A percentile compares a stretch with the other conserved stretches of the same genome.
Evolutionary conservation across 176 grass and related monocot genomes (phyloP).

Genomic region (barley (Hordeum vulgare)): DNA sequence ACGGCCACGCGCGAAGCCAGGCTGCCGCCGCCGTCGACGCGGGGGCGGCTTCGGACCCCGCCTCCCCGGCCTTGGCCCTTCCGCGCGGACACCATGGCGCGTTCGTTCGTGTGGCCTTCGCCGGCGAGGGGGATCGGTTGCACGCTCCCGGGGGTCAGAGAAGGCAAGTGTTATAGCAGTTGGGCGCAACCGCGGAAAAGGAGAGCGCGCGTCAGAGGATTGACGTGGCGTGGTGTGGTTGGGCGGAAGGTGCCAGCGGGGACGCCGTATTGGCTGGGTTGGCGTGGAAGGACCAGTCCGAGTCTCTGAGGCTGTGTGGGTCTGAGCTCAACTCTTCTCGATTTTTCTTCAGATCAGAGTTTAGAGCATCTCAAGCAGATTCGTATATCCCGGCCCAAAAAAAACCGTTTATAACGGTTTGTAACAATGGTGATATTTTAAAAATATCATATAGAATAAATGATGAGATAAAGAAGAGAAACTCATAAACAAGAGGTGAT

Average conservation of each 20-base stretch:
- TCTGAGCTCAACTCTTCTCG: not conserved
- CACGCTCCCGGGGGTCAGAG: not conserved
- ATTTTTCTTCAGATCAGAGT: too few relatives aligned
- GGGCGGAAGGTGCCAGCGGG: slow-evolving; percentile 15
- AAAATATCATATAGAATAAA: too few relatives aligned
- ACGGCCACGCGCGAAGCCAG: slow-evolving; percentile 50
- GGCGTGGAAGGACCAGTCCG: slow-evolving; percentile 8
- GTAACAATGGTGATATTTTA: too few relatives aligned
- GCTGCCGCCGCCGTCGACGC: slow-evolving; percentile 15
- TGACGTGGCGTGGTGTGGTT: slow-evolving; percentile 29
- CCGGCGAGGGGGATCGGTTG: not conserved
- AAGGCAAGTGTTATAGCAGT: slow-evolving; percentile 18
- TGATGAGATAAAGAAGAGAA: too few relatives aligned
- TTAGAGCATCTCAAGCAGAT: too few relatives aligned
- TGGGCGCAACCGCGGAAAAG: slow-evolving; percentile 6
- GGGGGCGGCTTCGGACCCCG: not conserved
- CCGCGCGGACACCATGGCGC: slow-evolving; percentile 35
- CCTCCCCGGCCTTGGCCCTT: slow-evolving; percentile 18
- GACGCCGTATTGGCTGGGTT: slow-evolving; percentile 29
- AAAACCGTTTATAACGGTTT: too few relatives aligned
- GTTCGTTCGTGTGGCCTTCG: not conserved
- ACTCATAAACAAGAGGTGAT: too few relatives aligned
- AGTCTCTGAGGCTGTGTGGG: not conserved
- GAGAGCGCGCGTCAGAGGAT: slow-evolving; percentile 22
- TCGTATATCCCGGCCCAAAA: too few relatives aligned